Evolutionary conservation across 1,284 basidiomycete genomes (phyloP).

Genomic region (Fomitopsis pinicola): DNA sequence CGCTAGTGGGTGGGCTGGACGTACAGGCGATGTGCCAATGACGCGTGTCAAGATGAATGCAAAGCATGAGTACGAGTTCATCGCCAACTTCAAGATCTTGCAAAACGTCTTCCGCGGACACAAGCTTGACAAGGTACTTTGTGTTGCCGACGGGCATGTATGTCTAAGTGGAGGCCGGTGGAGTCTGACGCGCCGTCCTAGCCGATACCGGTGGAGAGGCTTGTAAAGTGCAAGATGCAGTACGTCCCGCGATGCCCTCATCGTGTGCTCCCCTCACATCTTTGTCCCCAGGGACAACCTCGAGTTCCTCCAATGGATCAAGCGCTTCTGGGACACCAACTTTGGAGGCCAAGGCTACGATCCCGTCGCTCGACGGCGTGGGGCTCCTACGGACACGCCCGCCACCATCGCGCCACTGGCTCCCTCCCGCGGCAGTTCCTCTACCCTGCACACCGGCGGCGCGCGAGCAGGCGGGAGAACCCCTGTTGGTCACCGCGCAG

Average conservation of each 20-base stretch:
- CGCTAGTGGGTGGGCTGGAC: not conserved
- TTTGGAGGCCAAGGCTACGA: conserved; percentile 90
- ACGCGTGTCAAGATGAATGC: conserved; percentile 87
- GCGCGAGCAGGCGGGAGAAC: conserved; percentile 60
- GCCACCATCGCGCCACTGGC: conserved; percentile 72
- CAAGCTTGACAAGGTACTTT: conserved; percentile 85
- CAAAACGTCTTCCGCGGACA: conserved; percentile 86
- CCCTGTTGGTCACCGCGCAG: conserved; percentile 64
- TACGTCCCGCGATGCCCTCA: conserved; percentile 36
- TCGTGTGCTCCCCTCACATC: conserved; percentile 6
- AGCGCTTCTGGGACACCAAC: conserved; percentile 94
- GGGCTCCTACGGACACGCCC: conserved; percentile 68
- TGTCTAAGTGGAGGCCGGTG: not conserved
- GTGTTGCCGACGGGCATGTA: conserved; percentile 81
- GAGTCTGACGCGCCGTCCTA: conserved; percentile 26
- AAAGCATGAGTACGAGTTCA: conserved; percentile 93
- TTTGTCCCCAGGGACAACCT: conserved; percentile 78
- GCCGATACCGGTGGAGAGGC: conserved; percentile 91
- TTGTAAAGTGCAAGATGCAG: conserved; percentile 99
- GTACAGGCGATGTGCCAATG: conserved; percentile 82
- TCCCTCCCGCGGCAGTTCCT: conserved; percentile 33
- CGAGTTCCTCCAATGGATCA: conserved; percentile 97
- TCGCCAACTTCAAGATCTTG: conserved; percentile 94
- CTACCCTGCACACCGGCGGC: conserved; percentile 30
- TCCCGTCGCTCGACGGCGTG: conserved; percentile 75